Base-by-base conservation (phyloP, 2,329 filamentous ascomycete genomes). In the Fusarium sp. region DNA sequence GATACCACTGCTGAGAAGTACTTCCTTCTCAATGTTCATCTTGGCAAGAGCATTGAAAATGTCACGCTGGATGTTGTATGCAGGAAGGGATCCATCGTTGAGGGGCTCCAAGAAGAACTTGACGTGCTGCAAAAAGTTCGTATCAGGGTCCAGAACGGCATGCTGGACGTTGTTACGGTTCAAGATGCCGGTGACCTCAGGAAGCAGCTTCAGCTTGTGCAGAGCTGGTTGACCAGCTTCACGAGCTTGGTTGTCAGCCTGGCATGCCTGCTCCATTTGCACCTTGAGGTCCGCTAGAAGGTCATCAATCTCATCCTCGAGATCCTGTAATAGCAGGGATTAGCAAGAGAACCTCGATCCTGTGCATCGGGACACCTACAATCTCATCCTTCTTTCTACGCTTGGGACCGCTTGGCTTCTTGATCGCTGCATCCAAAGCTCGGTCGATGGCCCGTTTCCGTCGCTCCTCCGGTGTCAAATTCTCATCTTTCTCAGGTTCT, bases 81-180 rank as follows among this genome's bases (percentile, higher is more conserved):
- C 95, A 1, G 96, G 96, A 48, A 99, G 86, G 63, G 93, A 95
- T 58, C 95, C 96, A 76, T 98, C 95, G 73, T 95, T 94, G 43
- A 98, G 86, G 1, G 96, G 96, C 77, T 99, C 96, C 21, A 99
- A 87, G 85, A 98, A 98, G 85, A 97, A 98, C 76, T 95, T 94
- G 75, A 99, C 93, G 15, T 94, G 92, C 79, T 97, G 93, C 37
- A 99, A 83, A 66, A 99, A 91, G 81, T 98, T 97, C 76, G 91
- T 96, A 75, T 99, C 96, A 0, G 95, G 95, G 71, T 97, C 95
- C 39, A 97, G 89, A 48, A 98, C 90, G 29, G 92, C 91, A 71
- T 93, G 86, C 75, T 92, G 92, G 27, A 95, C 88, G 53, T 92
- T 93, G 79, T 95, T 97, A 74, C 94, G 92, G 78, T 96, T 97